Evolutionary conservation across 2,329 filamentous ascomycete genomes (phyloP), one percentile per base, ranked within the genome.

Genomic region (Pseudogymnoascus sp.): DNA sequence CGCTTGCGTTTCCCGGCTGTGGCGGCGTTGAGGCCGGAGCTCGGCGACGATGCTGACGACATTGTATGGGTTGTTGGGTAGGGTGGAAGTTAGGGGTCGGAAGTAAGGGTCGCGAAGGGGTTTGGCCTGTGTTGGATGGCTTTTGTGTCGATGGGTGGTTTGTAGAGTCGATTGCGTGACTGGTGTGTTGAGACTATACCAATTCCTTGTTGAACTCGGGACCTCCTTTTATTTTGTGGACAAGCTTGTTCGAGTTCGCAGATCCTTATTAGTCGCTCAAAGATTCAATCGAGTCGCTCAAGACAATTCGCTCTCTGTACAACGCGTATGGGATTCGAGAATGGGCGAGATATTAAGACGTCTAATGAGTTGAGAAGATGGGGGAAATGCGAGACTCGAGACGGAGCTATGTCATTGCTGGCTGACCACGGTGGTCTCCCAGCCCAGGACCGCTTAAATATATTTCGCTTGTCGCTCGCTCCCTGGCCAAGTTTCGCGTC

Each of bases 1-100:
- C 92, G 86, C 83, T 96, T 96, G 76, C 92, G 88, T 81, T 96
- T 96, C 69, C 81, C 82, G 25, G 62, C 67, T n/a, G 20, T 38
- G 41, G 41, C 41, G 41, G 41, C 22, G 41, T 16, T 16, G 30
- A 30, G 7, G 58, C 64, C 66, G 33, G 69, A 71, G 57, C 69
- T 68, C n/a, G 67, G 63, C 9, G 71, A 73, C 54, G 71, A 71
- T 43, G 72, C 71, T 22, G 72, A 74, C 60, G 72, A 73, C 70
- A 73, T 74, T 33, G 57, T 63, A 37, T 20, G 25, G 43, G 12
- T 28, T 16, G 43, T 54, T 22, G 41, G 22, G 47, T 39, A 20
- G 16, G 38, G 39, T 43, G 11, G 20, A n/a, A 25, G 11, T 41
- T 22, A 25, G 39, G 39, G 39, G 39, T 47, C 41, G 41, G 41